Conservation (phyloP, 2,329 filamentous ascomycete genomes). For the Trichoderma lentiforme region DNA sequence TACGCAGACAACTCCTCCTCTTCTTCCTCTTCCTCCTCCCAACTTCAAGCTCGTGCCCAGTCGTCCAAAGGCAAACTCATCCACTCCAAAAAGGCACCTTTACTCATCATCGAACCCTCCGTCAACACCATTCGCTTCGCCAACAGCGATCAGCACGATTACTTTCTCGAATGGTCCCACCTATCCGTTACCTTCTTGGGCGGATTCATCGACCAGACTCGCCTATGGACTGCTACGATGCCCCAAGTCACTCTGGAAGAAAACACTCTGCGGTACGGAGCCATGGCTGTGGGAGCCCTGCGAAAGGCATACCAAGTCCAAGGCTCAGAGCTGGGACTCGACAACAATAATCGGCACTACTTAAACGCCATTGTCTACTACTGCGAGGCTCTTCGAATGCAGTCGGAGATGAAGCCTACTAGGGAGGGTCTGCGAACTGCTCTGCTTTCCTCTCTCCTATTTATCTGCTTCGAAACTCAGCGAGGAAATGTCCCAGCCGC, state of each 20-base stretch:
- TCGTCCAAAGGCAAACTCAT: conserved; percentile 27
- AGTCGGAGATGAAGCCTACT: conserved; percentile 36
- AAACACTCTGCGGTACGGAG: conserved; percentile 36
- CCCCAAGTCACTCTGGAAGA: conserved; percentile 39
- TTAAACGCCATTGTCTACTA: conserved; percentile 41
- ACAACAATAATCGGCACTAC: conserved; percentile 36
- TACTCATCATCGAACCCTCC: conserved; percentile 32
- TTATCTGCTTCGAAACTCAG: conserved; percentile 42
- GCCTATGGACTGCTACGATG: conserved; percentile 40
- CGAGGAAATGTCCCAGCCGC: conserved; percentile 39
- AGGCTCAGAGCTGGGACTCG: conserved; percentile 22
- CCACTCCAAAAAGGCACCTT: conserved; percentile 30
- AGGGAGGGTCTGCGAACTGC: conserved; percentile 38
- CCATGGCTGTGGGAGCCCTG: conserved; percentile 41
- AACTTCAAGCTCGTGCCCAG: conserved; percentile 11
- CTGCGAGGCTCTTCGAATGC: conserved; percentile 40
- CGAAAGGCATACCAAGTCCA: conserved; percentile 33
- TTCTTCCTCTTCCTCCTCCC: background rate
- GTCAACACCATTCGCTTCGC: conserved; percentile 36
- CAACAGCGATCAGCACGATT: conserved; percentile 33
- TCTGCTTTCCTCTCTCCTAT: conserved; percentile 38
- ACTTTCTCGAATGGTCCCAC: conserved; percentile 38
- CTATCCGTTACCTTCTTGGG: conserved; percentile 36
- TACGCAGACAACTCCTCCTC: conserved; percentile 26
- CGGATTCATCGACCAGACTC: conserved; percentile 33